Conservation (phyloP, 345 rosid genomes). For the Cardamine occulta region DNA sequence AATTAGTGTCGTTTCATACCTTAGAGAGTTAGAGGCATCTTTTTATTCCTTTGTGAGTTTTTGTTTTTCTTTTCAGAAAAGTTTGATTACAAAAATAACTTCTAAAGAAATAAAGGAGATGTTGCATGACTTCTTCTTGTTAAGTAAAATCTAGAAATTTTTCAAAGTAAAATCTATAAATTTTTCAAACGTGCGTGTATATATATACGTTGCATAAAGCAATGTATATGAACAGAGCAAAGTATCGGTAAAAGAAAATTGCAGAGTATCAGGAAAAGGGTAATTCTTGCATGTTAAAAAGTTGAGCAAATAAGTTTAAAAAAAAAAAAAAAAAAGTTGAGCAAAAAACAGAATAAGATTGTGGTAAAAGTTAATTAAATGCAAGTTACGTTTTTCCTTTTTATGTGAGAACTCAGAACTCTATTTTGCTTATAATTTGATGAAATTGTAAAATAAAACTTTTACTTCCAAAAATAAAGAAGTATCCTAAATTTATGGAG, state of each 20-base stretch:
- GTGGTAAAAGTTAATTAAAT: neutral
- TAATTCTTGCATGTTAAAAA: constrained; percentile 15
- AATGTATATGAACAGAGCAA: constrained; percentile 33
- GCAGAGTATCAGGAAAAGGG: constrained; percentile 2
- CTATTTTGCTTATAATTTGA: neutral
- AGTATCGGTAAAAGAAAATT: constrained; percentile 35
- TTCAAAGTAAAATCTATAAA: neutral
- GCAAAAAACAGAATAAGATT: neutral
- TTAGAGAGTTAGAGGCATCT: no score
- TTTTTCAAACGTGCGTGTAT: constrained; percentile 1
- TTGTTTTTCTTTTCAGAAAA: no score
- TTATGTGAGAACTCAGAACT: neutral
- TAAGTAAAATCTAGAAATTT: neutral
- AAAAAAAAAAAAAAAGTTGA: constrained; percentile 10
- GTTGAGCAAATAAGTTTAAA: neutral
- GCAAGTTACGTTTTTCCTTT: neutral
- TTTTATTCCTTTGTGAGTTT: no score
- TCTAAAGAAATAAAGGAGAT: neutral
- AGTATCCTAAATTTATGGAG: neutral
- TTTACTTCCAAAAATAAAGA: neutral
- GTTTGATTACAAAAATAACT: no score
- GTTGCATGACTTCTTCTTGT: neutral
- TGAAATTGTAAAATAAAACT: neutral
- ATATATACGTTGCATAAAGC: constrained; percentile 29
- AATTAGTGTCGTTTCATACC: no score